Evolutionary conservation across 2,329 filamentous ascomycete genomes (phyloP), one percentile per base, ranked within the genome.

Genomic region (Aspergillus pseudoterreus): DNA sequence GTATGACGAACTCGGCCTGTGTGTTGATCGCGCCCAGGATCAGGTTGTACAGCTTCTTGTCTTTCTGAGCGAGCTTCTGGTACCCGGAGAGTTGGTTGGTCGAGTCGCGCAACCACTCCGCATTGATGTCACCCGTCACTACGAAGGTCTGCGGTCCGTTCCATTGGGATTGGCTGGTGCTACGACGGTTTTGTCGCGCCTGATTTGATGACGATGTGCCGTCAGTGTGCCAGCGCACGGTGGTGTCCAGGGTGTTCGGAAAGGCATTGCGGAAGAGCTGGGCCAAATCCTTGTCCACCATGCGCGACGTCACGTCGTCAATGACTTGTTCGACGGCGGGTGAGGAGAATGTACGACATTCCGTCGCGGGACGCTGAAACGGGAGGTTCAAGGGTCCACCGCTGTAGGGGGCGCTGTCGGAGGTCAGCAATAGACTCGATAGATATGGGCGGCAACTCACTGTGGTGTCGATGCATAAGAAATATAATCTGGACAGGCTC

Each of bases 1-100:
- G 84, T 56, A 97, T 96, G 39, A 99, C 89, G 65, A 91, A 97
- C 70, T 97, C 92, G 14, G 89, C 82, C 72, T 99, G 94, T 0
- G 94, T 97, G 69, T 96, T 95, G 74, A 97, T 96, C 39, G 92
- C 92, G 19, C 94, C 94, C 1, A 95, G 76, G 22, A 99, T 90
- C 48, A 99, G 76, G 56, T 82, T 86, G 66, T 86, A 84, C 46
- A 99, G 85, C 39, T 80, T 81, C 36, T 83, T 82, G 65, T 97
- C 92, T 57, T 90, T 89, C 63, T 85, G 89, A 2, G 92, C 88
- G 21, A 99, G 77, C 0, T 82, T 76, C 67, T 96, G 92, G 66
- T 99, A 99, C 48, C 94, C 92, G 2, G 87, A 83, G 47, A 99
- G 75, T 71, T 99, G 94, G 71, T 97, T 97, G 10, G 91, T 95